phyloP scores from a whole-genome alignment of 805 yeast genomes.

The Monosporozyma aerobia region DNA sequence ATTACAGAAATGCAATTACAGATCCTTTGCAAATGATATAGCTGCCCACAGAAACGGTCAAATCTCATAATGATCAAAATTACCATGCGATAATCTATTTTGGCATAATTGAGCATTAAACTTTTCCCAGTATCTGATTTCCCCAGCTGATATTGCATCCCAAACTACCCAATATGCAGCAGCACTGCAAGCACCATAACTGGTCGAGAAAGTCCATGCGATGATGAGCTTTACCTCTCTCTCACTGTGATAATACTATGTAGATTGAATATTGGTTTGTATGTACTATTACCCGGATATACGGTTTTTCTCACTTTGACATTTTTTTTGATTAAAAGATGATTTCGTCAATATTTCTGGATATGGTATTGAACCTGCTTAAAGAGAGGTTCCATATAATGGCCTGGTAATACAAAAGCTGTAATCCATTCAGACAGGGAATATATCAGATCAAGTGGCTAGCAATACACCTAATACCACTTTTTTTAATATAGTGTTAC shows the following conservation, averaged over 20 bases:
- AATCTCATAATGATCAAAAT: conserved; percentile 6
- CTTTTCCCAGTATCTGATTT: conserved; percentile 33
- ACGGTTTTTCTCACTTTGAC: background rate
- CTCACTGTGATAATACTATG: background rate
- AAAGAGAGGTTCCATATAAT: background rate
- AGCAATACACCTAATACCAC: background rate
- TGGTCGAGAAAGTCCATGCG: conserved; percentile 41
- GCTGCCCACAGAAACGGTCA: conserved; percentile 34
- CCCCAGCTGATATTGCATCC: conserved; percentile 42
- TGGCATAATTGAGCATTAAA: conserved; percentile 31
- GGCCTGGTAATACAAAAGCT: background rate
- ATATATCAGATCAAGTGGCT: background rate
- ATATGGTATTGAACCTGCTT: background rate
- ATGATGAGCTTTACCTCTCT: background rate
- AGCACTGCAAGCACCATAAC: conserved; percentile 49
- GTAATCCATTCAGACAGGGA: background rate
- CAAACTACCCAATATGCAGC: conserved; percentile 39
- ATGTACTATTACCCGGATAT: background rate
- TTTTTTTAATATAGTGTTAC: background rate
- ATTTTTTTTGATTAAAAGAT: background rate
- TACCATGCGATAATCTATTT: conserved; percentile 9
- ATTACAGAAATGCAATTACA: conserved; percentile 56
- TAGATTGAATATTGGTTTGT: background rate
- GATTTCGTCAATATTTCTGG: background rate
- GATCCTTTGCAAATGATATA: conserved; percentile 55